A percentile compares a stretch with the other conserved stretches of the same genome.
Evolutionary conservation across 1,139 yeast species (phyloP).

Genomic region (Saccharomycopsis hybrid): DNA sequence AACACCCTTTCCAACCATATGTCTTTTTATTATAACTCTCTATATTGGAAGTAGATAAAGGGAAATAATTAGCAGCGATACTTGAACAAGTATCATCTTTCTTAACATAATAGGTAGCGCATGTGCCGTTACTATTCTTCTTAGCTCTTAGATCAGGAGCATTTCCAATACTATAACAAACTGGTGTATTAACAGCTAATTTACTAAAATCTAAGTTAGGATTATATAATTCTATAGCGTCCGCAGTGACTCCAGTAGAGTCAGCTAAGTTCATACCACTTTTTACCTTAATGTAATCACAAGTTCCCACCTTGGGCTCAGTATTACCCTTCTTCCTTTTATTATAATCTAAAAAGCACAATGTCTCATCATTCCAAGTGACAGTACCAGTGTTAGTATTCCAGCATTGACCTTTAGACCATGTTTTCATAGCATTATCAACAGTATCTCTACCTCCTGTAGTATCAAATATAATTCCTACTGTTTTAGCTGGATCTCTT

Average conservation of each 20-base stretch:
- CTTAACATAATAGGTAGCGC: conserved; percentile 7
- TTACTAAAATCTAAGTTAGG: conserved; percentile 5
- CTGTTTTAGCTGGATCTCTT: conserved; percentile 10
- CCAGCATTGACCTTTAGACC: conserved; percentile 12
- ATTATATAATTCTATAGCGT: conserved; percentile 6
- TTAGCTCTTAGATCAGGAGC: conserved; percentile 1
- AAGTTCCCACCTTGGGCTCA: conserved; percentile 2
- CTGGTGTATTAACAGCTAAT: conserved; percentile 2
- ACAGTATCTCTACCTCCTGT: background rate
- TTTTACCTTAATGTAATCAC: conserved; percentile 4
- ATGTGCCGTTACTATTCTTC: conserved; percentile 8
- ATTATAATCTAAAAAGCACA: conserved; percentile 1
- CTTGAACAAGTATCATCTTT: conserved; percentile 6
- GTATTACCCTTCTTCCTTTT: conserved; percentile 5
- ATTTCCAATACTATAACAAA: conserved; percentile 10
- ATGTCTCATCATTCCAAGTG: background rate
- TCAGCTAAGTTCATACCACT: conserved; percentile 2
- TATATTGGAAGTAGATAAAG: conserved; percentile 4
- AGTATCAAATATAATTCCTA: conserved; percentile 9
- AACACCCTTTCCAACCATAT: conserved; percentile 7
- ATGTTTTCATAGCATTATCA: conserved; percentile 6
- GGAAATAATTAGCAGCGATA: conserved; percentile 10
- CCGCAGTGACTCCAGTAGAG: conserved; percentile 7
- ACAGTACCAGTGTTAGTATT: conserved; percentile 7
- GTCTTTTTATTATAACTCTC: conserved; percentile 8